Conservation (phyloP, 352 stramenopile genomes). For the Phytophthora pini region DNA sequence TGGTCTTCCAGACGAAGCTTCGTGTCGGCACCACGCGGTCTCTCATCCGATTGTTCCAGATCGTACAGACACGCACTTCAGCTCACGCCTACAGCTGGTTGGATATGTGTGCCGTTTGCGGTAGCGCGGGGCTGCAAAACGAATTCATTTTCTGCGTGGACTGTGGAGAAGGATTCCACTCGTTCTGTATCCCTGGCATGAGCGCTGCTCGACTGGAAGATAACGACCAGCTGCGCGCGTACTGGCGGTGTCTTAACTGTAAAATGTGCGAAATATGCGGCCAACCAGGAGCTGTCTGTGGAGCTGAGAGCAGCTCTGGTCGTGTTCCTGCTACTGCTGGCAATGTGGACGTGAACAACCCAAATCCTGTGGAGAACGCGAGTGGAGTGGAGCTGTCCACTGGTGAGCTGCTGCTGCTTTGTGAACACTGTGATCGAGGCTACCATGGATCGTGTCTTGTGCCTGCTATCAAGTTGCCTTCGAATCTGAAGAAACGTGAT, state of each 20-base stretch:
- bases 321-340: conserved; percentile 24
- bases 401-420: conserved; percentile 43
- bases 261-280: conserved; percentile 96
- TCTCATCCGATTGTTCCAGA: conserved; percentile 70
- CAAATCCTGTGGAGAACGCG: conserved; percentile 6
- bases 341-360: conserved; percentile 35
- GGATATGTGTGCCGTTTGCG: conserved; percentile 93
- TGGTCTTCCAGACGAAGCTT: conserved; percentile 73
- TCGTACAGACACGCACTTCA: conserved; percentile 78
- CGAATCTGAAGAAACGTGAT: conserved; percentile 18
- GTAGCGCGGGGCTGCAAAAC: conserved; percentile 77
- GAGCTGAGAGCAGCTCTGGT: conserved; percentile 1
- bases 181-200: conserved; percentile 87
- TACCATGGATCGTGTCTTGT: conserved; percentile 63
- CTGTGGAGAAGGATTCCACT: conserved; percentile 96
- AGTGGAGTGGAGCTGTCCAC: conserved; percentile 6
- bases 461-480: conserved; percentile 41
- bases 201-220: conserved; percentile 33
- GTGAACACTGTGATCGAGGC: conserved; percentile 57
- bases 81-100: conserved; percentile 91
- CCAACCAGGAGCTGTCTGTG: conserved; percentile 43
- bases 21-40: conserved; percentile 63
- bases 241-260: conserved; percentile 96
- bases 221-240: conserved; percentile 66
- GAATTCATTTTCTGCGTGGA: conserved; percentile 96